Percentiles rank a stretch among this genome's conserved stretches.
Conservation (phyloP, 208 protist genomes). For the Tetramitus jugosus region DNA sequence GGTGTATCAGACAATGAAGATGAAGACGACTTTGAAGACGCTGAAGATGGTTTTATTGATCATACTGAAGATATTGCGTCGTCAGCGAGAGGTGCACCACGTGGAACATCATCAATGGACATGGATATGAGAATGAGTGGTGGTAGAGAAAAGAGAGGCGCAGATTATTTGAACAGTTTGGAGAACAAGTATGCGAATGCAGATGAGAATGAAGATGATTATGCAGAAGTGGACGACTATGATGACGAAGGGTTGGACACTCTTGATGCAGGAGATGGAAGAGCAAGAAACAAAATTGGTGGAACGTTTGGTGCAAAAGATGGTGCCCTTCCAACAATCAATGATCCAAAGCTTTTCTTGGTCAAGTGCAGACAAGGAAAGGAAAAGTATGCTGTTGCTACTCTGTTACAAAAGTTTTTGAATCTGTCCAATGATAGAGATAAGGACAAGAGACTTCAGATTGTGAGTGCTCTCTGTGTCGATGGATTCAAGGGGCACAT, state of each 20-base stretch:
- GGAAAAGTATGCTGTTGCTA: not conserved
- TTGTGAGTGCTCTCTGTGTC: not conserved
- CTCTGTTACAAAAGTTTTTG: constrained; percentile 6
- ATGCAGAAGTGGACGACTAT: not conserved
- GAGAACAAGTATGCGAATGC: not conserved
- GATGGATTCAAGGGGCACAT: constrained; percentile 35
- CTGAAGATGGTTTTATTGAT: not conserved
- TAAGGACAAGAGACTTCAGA: not conserved
- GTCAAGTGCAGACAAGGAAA: constrained; percentile 25
- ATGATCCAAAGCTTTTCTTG: constrained; percentile 17
- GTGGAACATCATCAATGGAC: not conserved
- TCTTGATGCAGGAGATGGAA: not conserved
- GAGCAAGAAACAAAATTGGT: not conserved
- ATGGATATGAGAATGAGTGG: not conserved
- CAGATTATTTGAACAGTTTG: not conserved
- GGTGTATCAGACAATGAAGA: constrained; percentile 14
- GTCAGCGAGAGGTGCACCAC: not conserved
- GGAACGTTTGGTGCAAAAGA: not conserved
- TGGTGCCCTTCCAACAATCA: not conserved
- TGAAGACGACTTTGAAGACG: constrained; percentile 2
- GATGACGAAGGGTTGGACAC: not conserved
- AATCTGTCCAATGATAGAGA: not conserved
- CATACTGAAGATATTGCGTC: not conserved
- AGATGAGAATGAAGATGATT: not conserved
- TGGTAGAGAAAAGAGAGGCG: not conserved